phyloP scores from a whole-genome alignment of 116 monocot genomes.

The Iris pallida region DNA sequence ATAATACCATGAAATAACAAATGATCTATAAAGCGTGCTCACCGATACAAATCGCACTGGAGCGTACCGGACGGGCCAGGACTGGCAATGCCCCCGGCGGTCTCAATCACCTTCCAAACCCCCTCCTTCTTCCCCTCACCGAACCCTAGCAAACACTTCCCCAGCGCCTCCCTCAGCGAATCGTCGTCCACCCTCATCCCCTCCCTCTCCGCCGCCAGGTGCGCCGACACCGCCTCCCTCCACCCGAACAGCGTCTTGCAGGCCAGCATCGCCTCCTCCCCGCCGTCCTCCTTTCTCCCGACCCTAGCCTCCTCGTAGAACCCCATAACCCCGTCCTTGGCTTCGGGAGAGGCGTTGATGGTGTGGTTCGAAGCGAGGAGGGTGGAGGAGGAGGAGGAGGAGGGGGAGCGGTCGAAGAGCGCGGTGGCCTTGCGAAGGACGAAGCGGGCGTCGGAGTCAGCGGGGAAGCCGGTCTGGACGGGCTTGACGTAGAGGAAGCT shows the following conservation, averaged over 20 bases:
- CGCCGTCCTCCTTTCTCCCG: constrained; percentile 13
- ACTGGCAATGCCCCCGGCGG: constrained; percentile 90
- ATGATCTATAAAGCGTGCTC: neutral
- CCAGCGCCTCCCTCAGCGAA: constrained; percentile 43
- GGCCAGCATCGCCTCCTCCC: constrained; percentile 24
- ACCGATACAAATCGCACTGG: constrained; percentile 95
- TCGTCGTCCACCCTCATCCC: constrained; percentile 52
- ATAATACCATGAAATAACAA: neutral
- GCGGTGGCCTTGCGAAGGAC: constrained; percentile 43
- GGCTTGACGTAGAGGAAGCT: constrained; percentile 78
- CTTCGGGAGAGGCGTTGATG: constrained; percentile 41
- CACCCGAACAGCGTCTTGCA: constrained; percentile 81
- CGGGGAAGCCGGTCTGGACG: constrained; percentile 89
- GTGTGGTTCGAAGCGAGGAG: constrained; percentile 43
- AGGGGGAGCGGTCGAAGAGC: constrained; percentile 25
- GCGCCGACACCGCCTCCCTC: constrained; percentile 78
- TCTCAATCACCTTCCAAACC: constrained; percentile 75
- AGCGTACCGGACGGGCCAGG: constrained; percentile 88
- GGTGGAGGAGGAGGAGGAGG: neutral
- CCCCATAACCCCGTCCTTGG: constrained; percentile 21
- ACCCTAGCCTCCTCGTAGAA: constrained; percentile 42
- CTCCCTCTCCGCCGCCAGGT: constrained; percentile 82
- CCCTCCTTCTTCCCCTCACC: constrained; percentile 6
- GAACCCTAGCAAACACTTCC: constrained; percentile 20
- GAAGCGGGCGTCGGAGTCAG: constrained; percentile 80